Evolutionary conservation across 108 stramenopile genomes (phyloP).

Genomic region (Licmophora abbreviata): DNA sequence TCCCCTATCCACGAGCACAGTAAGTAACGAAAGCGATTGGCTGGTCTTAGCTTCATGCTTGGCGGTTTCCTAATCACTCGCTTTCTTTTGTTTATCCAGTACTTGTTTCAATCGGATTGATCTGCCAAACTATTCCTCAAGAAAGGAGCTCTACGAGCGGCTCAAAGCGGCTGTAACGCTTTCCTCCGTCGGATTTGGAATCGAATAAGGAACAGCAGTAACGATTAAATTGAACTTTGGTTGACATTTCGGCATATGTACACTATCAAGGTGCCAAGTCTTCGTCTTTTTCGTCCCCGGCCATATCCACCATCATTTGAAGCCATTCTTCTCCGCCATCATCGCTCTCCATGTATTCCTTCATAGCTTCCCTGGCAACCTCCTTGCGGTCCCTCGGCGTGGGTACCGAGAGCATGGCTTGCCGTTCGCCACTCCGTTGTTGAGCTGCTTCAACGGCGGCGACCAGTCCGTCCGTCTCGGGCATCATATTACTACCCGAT

Average conservation of each 20-base stretch:
- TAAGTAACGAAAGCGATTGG: slow-evolving; percentile 10
- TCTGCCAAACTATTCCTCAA: slow-evolving; percentile 67
- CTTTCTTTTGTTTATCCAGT: no score
- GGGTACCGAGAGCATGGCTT: slow-evolving; percentile 5
- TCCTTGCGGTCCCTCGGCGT: slow-evolving; percentile 10
- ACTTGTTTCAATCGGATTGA: slow-evolving; percentile 97
- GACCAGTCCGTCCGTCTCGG: no score
- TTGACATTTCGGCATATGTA: no score
- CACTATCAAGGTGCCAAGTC: no score
- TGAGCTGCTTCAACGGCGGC: no score
- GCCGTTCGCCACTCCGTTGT: no score
- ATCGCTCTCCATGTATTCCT: slow-evolving; percentile 60
- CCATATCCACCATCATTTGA: no score
- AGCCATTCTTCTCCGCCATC: slow-evolving; percentile 69
- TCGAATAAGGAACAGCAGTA: slow-evolving; percentile 46
- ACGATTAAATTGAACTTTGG: no score
- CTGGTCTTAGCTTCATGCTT: not conserved
- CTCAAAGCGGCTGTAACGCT: slow-evolving; percentile 71
- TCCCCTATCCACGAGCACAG: slow-evolving; percentile 88
- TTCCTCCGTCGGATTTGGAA: slow-evolving; percentile 76
- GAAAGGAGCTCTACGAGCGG: slow-evolving; percentile 63
- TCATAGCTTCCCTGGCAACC: slow-evolving; percentile 62
- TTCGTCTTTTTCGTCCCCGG: no score
- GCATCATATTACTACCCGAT: no score
- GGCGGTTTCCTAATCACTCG: not conserved